Conservation (phyloP, 2,329 filamentous ascomycete species). For the Pseudopithomyces maydicus region DNA sequence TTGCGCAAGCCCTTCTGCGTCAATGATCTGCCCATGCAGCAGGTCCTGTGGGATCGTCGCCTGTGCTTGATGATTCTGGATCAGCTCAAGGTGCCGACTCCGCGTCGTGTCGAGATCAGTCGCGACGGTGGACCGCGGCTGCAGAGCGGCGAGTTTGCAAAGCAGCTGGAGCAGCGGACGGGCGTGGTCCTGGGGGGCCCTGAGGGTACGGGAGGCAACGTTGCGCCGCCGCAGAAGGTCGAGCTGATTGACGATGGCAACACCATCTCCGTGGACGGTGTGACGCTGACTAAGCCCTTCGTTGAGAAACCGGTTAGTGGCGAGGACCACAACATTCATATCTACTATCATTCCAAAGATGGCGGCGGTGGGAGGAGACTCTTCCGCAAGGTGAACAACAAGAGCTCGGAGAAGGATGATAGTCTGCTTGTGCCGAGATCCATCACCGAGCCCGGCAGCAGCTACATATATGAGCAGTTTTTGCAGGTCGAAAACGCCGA, state of each 20-base stretch:
- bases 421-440: conserved; percentile 77
- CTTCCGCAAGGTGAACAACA: conserved; percentile 98
- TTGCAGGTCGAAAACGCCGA: conserved; percentile 96
- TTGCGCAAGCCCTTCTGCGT: conserved; percentile 95
- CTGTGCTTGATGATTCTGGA: conserved; percentile 88
- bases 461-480: conserved; percentile 97
- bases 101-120: conserved; percentile 85
- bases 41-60: conserved; percentile 92
- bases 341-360: conserved; percentile 88
- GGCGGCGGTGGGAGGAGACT: conserved; percentile 89
- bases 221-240: conserved; percentile 66
- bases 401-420: conserved; percentile 92
- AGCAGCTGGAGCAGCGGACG: conserved; percentile 79
- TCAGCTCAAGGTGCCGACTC: conserved; percentile 86
- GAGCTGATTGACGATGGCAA: conserved; percentile 91
- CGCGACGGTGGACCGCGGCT: conserved; percentile 83
- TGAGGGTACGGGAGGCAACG: conserved; percentile 67
- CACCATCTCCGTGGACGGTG: conserved; percentile 84
- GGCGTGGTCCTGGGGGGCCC: conserved; percentile 75
- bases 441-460: conserved; percentile 78
- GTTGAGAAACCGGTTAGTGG: conserved; percentile 98
- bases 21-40: conserved; percentile 97
- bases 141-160: conserved; percentile 77
- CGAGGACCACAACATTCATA: conserved; percentile 98
- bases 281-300: conserved; percentile 84